Percentiles rank a stretch among this genome's conserved stretches.
These are phyloP conservation scores for Phytophthora rubi DNA, from an alignment of 352 stramenopile species.

Conservation along the genomic window DNA sequence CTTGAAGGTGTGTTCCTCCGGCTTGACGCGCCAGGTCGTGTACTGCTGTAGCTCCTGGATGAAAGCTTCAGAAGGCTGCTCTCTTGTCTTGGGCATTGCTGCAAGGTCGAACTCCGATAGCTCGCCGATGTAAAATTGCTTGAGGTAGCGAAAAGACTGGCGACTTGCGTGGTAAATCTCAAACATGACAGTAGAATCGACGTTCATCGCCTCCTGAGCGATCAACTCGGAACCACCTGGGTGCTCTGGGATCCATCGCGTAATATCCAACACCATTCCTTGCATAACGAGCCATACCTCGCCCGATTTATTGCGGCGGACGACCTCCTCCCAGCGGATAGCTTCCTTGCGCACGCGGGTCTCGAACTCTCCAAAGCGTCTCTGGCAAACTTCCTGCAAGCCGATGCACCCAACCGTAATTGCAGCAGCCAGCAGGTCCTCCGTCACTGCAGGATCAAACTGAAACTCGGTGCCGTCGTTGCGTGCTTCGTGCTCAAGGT, in stretches of 20 bases:
- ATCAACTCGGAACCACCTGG: slow-evolving; percentile 87
- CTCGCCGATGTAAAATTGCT: slow-evolving; percentile 93
- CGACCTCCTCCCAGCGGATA: slow-evolving; percentile 85
- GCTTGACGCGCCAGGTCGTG: slow-evolving; percentile 80
- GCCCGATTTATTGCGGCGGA: slow-evolving; percentile 70
- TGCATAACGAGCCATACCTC: slow-evolving; percentile 90
- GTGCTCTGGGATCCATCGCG: slow-evolving; percentile 88
- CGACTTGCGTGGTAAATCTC: slow-evolving; percentile 92
- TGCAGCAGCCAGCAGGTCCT: slow-evolving; percentile 73
- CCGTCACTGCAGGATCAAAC: slow-evolving; percentile 82
- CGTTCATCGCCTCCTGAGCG: slow-evolving; percentile 83
- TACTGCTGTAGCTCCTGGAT: slow-evolving; percentile 82
- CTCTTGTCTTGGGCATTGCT: slow-evolving; percentile 54
- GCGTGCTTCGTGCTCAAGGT: slow-evolving; percentile 83
- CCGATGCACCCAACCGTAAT: slow-evolving; percentile 75
- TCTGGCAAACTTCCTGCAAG: slow-evolving; percentile 78
- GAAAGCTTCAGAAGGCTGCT: slow-evolving; percentile 69
- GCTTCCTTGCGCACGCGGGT: slow-evolving; percentile 78
- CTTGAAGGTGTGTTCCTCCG: slow-evolving; percentile 69
- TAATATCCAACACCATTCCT: slow-evolving; percentile 91
- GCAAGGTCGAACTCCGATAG: slow-evolving; percentile 67
- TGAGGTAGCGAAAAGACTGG: slow-evolving; percentile 92
- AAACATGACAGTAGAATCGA: slow-evolving; percentile 91
- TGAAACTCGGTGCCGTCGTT: slow-evolving; percentile 71
- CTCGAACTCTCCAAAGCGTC: slow-evolving; percentile 81